Evolutionary conservation across 73 alveolate genomes (phyloP).

Genomic region (Paramecium tetraurelia): DNA sequence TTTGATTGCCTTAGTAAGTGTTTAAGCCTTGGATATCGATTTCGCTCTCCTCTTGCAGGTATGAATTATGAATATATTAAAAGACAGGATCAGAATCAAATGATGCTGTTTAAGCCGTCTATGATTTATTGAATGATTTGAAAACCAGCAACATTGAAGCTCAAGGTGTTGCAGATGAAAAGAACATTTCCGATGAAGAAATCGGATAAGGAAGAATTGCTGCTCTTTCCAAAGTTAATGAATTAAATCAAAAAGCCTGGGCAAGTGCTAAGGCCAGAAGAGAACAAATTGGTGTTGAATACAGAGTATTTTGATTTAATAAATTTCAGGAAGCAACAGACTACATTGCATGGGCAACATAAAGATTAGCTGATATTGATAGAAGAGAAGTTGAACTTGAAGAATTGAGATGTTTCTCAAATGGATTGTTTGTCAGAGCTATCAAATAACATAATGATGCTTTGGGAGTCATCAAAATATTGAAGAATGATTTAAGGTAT

Average conservation of each 20-base stretch:
- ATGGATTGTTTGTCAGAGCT: constrained; percentile 50
- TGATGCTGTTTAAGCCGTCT: constrained; percentile 44
- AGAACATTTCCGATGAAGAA: constrained; percentile 41
- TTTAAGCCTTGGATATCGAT: neutral
- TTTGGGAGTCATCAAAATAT: constrained; percentile 5
- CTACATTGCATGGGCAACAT: constrained; percentile 44
- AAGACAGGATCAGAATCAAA: constrained; percentile 43
- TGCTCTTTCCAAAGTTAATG: constrained; percentile 47
- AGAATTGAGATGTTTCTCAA: constrained; percentile 42
- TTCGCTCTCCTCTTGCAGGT: neutral
- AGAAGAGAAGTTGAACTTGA: constrained; percentile 42
- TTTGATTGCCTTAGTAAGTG: constrained; percentile 6
- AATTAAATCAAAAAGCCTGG: constrained; percentile 49
- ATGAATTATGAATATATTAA: neutral
- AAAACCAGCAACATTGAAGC: constrained; percentile 47
- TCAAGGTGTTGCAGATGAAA: constrained; percentile 32
- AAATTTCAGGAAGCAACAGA: constrained; percentile 28
- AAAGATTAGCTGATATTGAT: constrained; percentile 46
- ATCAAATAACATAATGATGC: constrained; percentile 40
- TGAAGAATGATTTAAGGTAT: constrained; percentile 19
- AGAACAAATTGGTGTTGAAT: constrained; percentile 39
- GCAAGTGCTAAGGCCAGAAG: constrained; percentile 28
- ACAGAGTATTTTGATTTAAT: neutral
- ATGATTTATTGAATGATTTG: constrained; percentile 40
- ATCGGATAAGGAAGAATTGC: constrained; percentile 35